phyloP scores from a whole-genome alignment of 139 green algal species.

The Chlamydomonas sphaeroides region DNA sequence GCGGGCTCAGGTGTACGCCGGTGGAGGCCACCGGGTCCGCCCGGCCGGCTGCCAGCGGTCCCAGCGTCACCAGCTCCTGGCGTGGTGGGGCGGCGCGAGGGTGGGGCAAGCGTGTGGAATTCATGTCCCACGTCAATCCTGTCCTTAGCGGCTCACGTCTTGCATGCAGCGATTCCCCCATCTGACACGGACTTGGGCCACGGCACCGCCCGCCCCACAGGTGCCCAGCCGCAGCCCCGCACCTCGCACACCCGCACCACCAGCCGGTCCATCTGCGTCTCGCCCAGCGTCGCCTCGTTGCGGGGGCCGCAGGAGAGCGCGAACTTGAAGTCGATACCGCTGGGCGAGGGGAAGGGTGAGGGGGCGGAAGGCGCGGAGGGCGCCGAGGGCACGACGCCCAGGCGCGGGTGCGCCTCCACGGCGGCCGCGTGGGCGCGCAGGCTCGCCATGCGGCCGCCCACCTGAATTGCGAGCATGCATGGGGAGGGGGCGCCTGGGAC shows the following conservation, averaged over 20 bases:
- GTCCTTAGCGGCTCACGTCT: too few species aligned
- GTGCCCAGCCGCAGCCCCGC: background rate
- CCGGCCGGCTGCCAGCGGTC: slow-evolving; percentile 13
- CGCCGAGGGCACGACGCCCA: background rate
- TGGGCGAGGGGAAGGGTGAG: too few species aligned
- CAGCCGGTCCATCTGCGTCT: slow-evolving; percentile 62
- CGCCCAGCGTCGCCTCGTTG: slow-evolving; percentile 15
- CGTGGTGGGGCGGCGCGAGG: too few species aligned
- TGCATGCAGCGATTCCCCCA: too few species aligned
- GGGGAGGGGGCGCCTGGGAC: too few species aligned
- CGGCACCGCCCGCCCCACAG: too few species aligned
- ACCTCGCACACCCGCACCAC: slow-evolving; percentile 50
- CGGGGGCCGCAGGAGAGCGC: background rate
- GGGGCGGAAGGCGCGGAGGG: too few species aligned
- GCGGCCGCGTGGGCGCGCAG: slow-evolving; percentile 31
- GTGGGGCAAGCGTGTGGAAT: too few species aligned
- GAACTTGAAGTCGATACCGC: slow-evolving; percentile 78
- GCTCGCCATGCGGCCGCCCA: background rate
- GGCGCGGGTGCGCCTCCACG: slow-evolving; percentile 47
- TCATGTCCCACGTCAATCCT: too few species aligned
- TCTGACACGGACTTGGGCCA: too few species aligned
- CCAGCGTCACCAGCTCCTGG: slow-evolving; percentile 77
- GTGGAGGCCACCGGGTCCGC: slow-evolving; percentile 44
- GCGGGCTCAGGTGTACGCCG: slow-evolving; percentile 55
- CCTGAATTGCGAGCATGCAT: too few species aligned